A percentile compares a stretch with the other conserved stretches of the same genome.
Conservation (phyloP, 75 land plant species). For the Chamaecyparis obtusa region DNA sequence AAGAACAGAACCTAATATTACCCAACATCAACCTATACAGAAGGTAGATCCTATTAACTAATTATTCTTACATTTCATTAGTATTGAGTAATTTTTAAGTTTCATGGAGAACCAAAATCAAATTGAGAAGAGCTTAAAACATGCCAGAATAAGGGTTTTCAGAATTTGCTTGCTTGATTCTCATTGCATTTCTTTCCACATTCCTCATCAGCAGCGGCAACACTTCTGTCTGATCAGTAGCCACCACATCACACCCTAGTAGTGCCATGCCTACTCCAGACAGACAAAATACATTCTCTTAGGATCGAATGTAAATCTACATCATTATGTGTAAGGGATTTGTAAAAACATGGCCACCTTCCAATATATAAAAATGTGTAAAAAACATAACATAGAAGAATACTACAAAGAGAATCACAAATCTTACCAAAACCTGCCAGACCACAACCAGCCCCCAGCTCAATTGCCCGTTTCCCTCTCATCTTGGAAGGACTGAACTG, state of each 20-base stretch:
- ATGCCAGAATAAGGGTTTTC: slow-evolving; percentile 56
- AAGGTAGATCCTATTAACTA: not conserved
- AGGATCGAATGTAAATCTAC: not conserved
- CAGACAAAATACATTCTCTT: not conserved
- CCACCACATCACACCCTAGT: slow-evolving; percentile 83
- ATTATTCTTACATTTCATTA: not conserved
- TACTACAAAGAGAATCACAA: not conserved
- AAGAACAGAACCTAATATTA: not conserved
- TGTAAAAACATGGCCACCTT: not conserved
- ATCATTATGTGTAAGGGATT: not conserved
- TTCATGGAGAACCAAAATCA: not conserved
- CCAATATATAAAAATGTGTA: not conserved
- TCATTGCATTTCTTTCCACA: slow-evolving; percentile 76
- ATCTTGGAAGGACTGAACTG: slow-evolving; percentile 71
- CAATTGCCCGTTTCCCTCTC: slow-evolving; percentile 87
- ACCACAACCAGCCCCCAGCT: slow-evolving; percentile 99
- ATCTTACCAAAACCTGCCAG: slow-evolving; percentile 85
- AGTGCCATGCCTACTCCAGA: slow-evolving; percentile 84
- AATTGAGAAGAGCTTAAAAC: not conserved
- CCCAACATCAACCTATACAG: not conserved
- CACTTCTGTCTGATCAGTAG: slow-evolving; percentile 92
- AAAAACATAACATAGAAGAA: not conserved
- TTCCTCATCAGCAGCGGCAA: slow-evolving; percentile 83
- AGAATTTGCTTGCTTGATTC: slow-evolving; percentile 55
- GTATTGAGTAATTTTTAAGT: not conserved